Conservation (phyloP, 2,329 filamentous ascomycete species). For the Colletotrichum sp. region DNA sequence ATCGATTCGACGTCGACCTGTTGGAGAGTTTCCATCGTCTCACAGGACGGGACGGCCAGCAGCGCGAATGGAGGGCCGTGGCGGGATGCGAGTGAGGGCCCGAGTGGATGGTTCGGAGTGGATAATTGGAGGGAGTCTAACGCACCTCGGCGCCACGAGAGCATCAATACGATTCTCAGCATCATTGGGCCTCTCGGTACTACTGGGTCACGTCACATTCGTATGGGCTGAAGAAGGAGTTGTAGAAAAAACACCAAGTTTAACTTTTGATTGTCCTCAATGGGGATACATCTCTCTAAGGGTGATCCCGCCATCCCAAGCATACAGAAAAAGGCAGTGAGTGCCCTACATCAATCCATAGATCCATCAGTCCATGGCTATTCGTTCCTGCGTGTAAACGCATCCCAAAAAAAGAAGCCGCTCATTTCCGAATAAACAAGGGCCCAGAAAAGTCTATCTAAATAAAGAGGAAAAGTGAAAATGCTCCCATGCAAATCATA, state of each 20-base stretch:
- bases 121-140: not conserved
- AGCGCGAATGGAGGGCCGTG: not conserved
- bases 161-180: not conserved
- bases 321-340: not conserved
- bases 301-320: not conserved
- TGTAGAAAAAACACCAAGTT: not conserved
- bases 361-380: not conserved
- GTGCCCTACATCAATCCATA: not conserved
- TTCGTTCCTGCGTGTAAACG: not conserved
- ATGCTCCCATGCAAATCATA: not conserved
- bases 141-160: not conserved
- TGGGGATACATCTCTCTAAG: not conserved
- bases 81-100: not conserved
- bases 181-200: not conserved
- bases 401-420: not conserved
- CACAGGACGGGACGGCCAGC: not conserved
- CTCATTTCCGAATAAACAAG: not conserved
- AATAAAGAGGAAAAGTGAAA: not conserved
- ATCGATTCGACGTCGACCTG: not conserved
- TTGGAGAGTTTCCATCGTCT: not conserved
- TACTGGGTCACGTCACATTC: not conserved
- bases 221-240: not conserved
- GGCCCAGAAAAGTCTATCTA: conserved; percentile 10
- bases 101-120: not conserved
- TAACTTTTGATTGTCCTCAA: not conserved